phyloP scores from a whole-genome alignment of 495 filamentous ascomycete genomes.

The Neurospora sp. region DNA sequence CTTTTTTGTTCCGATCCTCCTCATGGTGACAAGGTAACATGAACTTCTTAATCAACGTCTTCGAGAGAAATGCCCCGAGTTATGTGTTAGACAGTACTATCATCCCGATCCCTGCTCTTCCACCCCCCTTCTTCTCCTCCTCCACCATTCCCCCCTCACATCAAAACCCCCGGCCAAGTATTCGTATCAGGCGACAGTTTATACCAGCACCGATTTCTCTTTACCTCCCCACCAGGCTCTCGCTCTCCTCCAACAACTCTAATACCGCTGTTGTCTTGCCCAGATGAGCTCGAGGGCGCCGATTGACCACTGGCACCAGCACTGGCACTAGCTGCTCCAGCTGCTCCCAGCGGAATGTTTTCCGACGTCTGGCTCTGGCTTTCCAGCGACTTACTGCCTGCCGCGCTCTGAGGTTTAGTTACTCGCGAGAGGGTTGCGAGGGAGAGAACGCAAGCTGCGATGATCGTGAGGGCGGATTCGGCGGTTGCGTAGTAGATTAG shows the following conservation, averaged over 20 bases:
- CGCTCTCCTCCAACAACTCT: not conserved
- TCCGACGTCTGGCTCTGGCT: not conserved
- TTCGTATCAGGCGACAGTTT: not conserved
- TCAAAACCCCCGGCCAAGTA: not conserved
- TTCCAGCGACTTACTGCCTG: not conserved
- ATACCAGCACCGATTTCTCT: not conserved
- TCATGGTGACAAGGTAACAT: too few relatives aligned
- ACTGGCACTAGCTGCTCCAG: not conserved
- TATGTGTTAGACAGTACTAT: not conserved
- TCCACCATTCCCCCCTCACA: not conserved
- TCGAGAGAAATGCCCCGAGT: too few relatives aligned
- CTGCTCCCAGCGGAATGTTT: not conserved
- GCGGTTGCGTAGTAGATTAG: constrained; percentile 26
- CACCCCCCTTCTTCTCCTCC: not conserved
- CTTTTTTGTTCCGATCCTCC: too few relatives aligned
- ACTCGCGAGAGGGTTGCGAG: constrained; percentile 22
- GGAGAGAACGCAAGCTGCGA: constrained; percentile 28
- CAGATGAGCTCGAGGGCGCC: not conserved
- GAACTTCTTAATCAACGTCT: too few relatives aligned
- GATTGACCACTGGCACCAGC: not conserved
- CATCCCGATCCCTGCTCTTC: not conserved
- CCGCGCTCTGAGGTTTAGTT: constrained; percentile 5
- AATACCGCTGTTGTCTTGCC: not conserved
- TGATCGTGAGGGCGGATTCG: constrained; percentile 26
- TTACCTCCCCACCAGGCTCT: not conserved